These are phyloP conservation scores for Apiospora malaysiana DNA, from an alignment of 2,329 filamentous ascomycete genomes.

Conservation along the genomic window DNA sequence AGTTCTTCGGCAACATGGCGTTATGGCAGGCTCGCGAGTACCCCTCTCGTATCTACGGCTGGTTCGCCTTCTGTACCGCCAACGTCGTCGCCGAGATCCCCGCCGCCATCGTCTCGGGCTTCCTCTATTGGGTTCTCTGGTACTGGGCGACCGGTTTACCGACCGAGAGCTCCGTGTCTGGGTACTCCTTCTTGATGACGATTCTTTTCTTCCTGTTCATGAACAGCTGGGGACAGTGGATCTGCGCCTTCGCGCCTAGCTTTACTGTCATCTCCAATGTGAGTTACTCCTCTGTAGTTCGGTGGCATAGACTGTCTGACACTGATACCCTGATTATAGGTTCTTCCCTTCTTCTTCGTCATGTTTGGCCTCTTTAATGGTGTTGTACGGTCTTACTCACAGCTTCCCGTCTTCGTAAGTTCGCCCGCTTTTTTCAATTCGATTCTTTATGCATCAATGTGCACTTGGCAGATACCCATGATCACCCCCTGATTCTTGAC, in stretches of 20 bases:
- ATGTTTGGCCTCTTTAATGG: slow-evolving; percentile 80
- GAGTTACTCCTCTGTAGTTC: slow-evolving; percentile 33
- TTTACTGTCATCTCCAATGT: slow-evolving; percentile 79
- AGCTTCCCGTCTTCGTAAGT: slow-evolving; percentile 63
- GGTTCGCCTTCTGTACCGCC: slow-evolving; percentile 77
- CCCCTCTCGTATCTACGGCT: slow-evolving; percentile 77
- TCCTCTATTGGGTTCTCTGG: slow-evolving; percentile 77
- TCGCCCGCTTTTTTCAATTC: background rate
- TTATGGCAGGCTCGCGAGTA: slow-evolving; percentile 78
- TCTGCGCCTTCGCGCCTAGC: slow-evolving; percentile 79
- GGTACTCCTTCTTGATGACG: slow-evolving; percentile 80
- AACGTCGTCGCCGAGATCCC: slow-evolving; percentile 77
- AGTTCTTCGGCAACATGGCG: slow-evolving; percentile 75
- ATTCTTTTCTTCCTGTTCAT: slow-evolving; percentile 80
- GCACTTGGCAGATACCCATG: background rate
- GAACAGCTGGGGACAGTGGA: slow-evolving; percentile 81
- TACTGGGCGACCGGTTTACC: slow-evolving; percentile 79
- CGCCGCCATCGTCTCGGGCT: slow-evolving; percentile 65
- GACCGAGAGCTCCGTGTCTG: slow-evolving; percentile 65
- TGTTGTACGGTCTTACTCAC: slow-evolving; percentile 70
- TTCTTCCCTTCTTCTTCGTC: slow-evolving; percentile 82
- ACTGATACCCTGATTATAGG: slow-evolving; percentile 34
- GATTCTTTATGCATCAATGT: background rate
- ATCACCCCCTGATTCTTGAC: background rate
- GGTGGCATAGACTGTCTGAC: background rate